Percentiles rank a stretch among this genome's conserved stretches.
Evolutionary conservation across 1,139 yeast species (phyloP).

Genomic region (Lodderomyces oxycetoniae): DNA sequence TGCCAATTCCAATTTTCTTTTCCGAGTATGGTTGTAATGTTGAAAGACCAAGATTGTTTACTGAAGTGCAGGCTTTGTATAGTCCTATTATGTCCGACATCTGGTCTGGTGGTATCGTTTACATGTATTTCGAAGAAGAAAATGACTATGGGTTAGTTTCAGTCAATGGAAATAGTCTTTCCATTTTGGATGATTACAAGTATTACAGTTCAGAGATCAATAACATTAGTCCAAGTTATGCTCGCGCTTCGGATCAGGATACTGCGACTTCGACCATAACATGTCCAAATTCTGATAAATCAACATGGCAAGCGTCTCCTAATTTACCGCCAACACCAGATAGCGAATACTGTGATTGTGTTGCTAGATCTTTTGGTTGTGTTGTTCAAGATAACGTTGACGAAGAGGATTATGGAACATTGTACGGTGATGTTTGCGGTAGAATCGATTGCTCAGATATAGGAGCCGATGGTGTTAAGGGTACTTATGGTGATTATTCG

Average conservation of each 20-base stretch:
- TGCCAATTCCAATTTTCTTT: slow-evolving; percentile 76
- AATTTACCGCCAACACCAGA: slow-evolving; percentile 46
- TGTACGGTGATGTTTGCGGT: slow-evolving; percentile 33
- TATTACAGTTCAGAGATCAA: slow-evolving; percentile 56
- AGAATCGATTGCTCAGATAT: slow-evolving; percentile 36
- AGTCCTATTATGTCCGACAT: slow-evolving; percentile 47
- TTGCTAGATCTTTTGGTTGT: slow-evolving; percentile 32
- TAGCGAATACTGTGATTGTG: slow-evolving; percentile 35
- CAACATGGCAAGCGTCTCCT: slow-evolving; percentile 38
- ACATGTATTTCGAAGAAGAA: slow-evolving; percentile 81
- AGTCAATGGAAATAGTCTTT: slow-evolving; percentile 30
- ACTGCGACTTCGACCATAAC: slow-evolving; percentile 20
- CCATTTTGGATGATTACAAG: slow-evolving; percentile 43
- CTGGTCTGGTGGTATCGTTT: slow-evolving; percentile 91
- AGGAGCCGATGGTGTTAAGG: slow-evolving; percentile 32
- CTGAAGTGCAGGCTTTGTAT: slow-evolving; percentile 56
- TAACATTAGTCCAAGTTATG: slow-evolving; percentile 34
- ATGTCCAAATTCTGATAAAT: slow-evolving; percentile 36
- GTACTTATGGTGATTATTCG: slow-evolving; percentile 40
- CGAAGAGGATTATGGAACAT: slow-evolving; percentile 29
- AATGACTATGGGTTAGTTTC: slow-evolving; percentile 77
- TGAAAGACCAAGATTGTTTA: slow-evolving; percentile 58
- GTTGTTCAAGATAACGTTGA: slow-evolving; percentile 31
- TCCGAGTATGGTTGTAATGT: slow-evolving; percentile 80
- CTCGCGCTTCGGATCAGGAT: slow-evolving; percentile 23